Evolutionary conservation across 805 yeast genomes (phyloP).

Genomic region (Wickerhamiella musiphila): DNA sequence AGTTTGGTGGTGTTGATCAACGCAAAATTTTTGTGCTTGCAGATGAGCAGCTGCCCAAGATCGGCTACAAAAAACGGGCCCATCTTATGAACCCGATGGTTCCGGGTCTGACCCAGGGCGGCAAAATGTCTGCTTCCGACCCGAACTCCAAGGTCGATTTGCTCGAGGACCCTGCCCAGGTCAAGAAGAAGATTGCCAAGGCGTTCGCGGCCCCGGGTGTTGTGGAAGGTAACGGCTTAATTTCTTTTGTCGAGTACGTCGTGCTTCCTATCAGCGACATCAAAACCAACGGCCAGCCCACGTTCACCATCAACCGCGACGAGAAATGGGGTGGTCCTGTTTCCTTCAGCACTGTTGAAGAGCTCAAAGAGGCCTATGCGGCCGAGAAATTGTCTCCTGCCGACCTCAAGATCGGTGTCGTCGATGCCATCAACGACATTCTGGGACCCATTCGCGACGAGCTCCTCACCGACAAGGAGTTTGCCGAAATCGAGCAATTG

Average conservation of each 20-base stretch:
- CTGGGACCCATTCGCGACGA: constrained; percentile 73
- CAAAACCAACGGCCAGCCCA: constrained; percentile 33
- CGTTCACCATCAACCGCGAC: constrained; percentile 71
- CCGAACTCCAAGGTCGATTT: constrained; percentile 94
- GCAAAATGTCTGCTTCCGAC: constrained; percentile 95
- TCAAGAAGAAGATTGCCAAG: constrained; percentile 75
- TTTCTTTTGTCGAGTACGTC: constrained; percentile 73
- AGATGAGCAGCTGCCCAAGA: constrained; percentile 70
- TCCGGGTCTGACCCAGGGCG: constrained; percentile 93
- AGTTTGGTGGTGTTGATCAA: constrained; percentile 98
- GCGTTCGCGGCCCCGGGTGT: constrained; percentile 95
- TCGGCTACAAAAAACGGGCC: constrained; percentile 94
- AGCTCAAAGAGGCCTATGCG: constrained; percentile 54
- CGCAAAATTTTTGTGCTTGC: constrained; percentile 94
- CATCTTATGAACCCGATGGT: constrained; percentile 99
- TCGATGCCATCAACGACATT: constrained; percentile 64
- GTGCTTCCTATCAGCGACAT: constrained; percentile 74
- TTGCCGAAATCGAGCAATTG: constrained; percentile 50
- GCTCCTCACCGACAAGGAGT: constrained; percentile 43
- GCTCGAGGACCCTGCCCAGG: constrained; percentile 72
- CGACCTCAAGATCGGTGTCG: constrained; percentile 83
- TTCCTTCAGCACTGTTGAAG: constrained; percentile 46
- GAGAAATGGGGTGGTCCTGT: constrained; percentile 95
- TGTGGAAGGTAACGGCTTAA: constrained; percentile 76
- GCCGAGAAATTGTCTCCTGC: constrained; percentile 71